Evolutionary conservation across 164 flowering plant species (phyloP), one percentile per base, ranked within the genome.

Genomic region (Vitis amurensis): DNA sequence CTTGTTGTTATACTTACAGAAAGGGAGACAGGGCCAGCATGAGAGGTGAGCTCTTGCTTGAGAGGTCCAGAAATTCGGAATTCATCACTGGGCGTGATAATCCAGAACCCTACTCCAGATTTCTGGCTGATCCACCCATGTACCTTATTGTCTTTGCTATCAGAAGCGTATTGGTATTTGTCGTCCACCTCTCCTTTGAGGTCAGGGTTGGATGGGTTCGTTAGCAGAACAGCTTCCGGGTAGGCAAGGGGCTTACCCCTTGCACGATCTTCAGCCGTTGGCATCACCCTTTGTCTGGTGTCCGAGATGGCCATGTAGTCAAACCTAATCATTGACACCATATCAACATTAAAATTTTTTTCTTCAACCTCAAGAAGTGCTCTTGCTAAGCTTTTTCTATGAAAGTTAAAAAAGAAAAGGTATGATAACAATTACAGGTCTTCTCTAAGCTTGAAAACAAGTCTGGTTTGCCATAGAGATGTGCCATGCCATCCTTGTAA

Each of bases 171-270:
- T 47, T 81, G 84, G 76, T 86, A 86, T 70, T 86, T 86, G 73
- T 86, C 90, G 73, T 86, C 90, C 59, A 86, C 90, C 89, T 86
- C 87, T 77, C 87, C 89, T 73, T 57, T 61, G 11, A 81, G 67
- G 57, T 68, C 66, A 13, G 84, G 48, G 67, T 84, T 75, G 30
- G 55, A 48, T 9, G 85, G 77, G 59, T 83, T 64, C 15, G 81
- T 79, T 29, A 86, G 68, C 7, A 83, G 81, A 50, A 86, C 88
- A 56, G 90, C 90, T 71, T 86, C 90, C 1, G 79, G 80, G 49
- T 78, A 86, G 29, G 78, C 87, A n/a, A 85, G 80, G 19, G 74
- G 73, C 55, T 72, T 51, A 1, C 88, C 86, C 1, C 10, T 74
- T 1, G 14, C 29, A 0, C 88, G 87, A 44, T 86, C 90, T 37